A percentile compares a stretch with the other conserved stretches of the same genome.
Conservation (phyloP, 2,329 filamentous ascomycete genomes). For the Colletotrichum godetiae region DNA sequence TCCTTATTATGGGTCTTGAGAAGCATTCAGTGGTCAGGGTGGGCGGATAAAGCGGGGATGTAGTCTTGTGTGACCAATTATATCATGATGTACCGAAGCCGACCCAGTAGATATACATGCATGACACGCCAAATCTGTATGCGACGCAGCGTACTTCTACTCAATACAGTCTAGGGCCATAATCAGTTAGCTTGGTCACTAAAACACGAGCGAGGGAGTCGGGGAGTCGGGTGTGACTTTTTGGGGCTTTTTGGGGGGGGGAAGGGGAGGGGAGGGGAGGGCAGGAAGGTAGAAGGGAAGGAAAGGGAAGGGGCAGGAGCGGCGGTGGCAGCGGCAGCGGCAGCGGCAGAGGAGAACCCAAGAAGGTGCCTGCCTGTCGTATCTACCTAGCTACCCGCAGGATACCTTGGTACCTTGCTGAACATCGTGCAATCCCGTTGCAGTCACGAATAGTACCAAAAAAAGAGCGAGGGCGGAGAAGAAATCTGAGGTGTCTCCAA, state of each 20-base stretch:
- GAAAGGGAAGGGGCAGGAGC: neutral
- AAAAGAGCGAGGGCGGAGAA: no score
- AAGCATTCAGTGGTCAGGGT: conserved; percentile 7
- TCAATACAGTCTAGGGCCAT: conserved; percentile 10
- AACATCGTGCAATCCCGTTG: no score
- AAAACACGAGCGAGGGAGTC: conserved; percentile 33
- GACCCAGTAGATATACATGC: conserved; percentile 31
- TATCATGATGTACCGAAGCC: neutral
- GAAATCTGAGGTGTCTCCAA: no score
- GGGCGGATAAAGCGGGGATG: conserved; percentile 34
- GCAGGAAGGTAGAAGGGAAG: neutral
- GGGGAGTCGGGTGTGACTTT: conserved; percentile 25
- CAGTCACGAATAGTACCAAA: neutral
- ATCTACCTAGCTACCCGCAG: no score
- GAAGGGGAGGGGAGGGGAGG: neutral
- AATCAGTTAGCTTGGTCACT: conserved; percentile 17
- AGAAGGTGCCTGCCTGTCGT: neutral
- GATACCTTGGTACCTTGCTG: no score
- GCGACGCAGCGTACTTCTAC: conserved; percentile 28
- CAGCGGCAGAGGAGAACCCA: neutral
- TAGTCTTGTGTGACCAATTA: conserved; percentile 27
- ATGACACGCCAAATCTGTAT: conserved; percentile 24
- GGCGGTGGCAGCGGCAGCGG: neutral
- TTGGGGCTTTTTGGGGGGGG: conserved; percentile 4
- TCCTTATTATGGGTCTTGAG: conserved; percentile 20